A percentile compares a stretch with the other conserved stretches of the same genome.
Evolutionary conservation across 108 stramenopile genomes (phyloP).

Genomic region (Bacterosira constricta): DNA sequence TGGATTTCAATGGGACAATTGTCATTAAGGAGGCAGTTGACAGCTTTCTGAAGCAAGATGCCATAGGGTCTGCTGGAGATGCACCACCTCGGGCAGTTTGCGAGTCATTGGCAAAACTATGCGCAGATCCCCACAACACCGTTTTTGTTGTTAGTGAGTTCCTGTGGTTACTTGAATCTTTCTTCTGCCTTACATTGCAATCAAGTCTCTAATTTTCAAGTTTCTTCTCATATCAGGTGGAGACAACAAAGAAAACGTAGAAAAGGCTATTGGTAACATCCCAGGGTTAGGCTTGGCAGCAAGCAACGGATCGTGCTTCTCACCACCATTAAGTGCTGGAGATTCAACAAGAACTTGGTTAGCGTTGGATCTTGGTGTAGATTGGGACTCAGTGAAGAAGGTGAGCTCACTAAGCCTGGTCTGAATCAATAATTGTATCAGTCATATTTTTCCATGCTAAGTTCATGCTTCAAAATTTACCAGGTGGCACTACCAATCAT

Average conservation of each 20-base stretch:
- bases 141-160: constrained; percentile 57
- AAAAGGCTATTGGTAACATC: constrained; percentile 47
- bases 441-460: background rate
- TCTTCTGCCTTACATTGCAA: too few species aligned
- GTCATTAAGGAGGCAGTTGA: constrained; percentile 65
- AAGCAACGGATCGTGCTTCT: constrained; percentile 63
- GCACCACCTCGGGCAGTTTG: constrained; percentile 41
- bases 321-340: constrained; percentile 25
- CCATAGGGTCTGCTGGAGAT: constrained; percentile 52
- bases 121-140: constrained; percentile 56
- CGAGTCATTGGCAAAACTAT: constrained; percentile 42
- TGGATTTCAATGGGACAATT: constrained; percentile 85
- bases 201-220: background rate
- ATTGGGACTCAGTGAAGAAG: constrained; percentile 54
- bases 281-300: constrained; percentile 58
- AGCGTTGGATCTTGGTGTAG: constrained; percentile 59
- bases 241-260: constrained; percentile 40
- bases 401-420: too few species aligned
- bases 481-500: constrained; percentile 63
- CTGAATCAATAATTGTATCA: background rate
- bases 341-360: constrained; percentile 22
- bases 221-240: constrained; percentile 9
- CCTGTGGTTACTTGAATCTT: too few species aligned
- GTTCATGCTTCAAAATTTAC: too few species aligned
- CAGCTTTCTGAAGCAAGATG: constrained; percentile 72